Evolutionary conservation across 805 yeast genomes (phyloP), one percentile per base, ranked within the genome.

Genomic region (Myxozyma melibiosi): DNA sequence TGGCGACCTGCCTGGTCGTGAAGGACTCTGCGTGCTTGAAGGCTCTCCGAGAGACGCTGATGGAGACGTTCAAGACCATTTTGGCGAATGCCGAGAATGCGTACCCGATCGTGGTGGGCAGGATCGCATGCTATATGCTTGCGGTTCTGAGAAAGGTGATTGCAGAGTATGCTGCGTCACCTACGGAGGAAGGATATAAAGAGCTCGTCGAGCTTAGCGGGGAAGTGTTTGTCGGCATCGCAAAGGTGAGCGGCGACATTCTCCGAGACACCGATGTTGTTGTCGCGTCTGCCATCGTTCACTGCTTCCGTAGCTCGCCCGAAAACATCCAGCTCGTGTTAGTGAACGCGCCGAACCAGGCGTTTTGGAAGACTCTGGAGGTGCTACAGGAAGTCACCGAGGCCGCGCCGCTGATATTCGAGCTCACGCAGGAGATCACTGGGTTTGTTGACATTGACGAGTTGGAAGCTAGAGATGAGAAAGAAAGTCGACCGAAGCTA

Each of bases 321-420:
- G 49, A 52, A 7, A 50, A 9, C n/a, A 28, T 56, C 11, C 45
- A 48, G 25, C 18, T 35, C 7, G 30, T 28, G 18, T n/a, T 60
- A 14, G 35, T 60, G 30, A 57, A 57, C 18, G 42, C 56, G 18
- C 53, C 55, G 1, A 58, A 56, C 47, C 62, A 60, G 24, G 51
- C 58, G 13, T 60, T 60, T 42, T 60, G 64, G 64, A 60, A 60
- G 35, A 25, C 56, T 25, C 43, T 65, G 45, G 66, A 64, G 51
- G 50, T 35, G 34, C 33, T 58, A 44, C 38, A 53, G 54, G 55
- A 52, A 25, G 46, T 53, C 30, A 51, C 59, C 11, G 65, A 56
- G 18, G 58, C 56, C 18, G 65, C 58, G 3, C 47, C 56, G 25
- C 20, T 56, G 2, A 50, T 60, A 9, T 60, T 60, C 22, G 61